Evolutionary conservation across 495 filamentous ascomycete genomes (phyloP).

Genomic region (Talaromyces stipitatus): DNA sequence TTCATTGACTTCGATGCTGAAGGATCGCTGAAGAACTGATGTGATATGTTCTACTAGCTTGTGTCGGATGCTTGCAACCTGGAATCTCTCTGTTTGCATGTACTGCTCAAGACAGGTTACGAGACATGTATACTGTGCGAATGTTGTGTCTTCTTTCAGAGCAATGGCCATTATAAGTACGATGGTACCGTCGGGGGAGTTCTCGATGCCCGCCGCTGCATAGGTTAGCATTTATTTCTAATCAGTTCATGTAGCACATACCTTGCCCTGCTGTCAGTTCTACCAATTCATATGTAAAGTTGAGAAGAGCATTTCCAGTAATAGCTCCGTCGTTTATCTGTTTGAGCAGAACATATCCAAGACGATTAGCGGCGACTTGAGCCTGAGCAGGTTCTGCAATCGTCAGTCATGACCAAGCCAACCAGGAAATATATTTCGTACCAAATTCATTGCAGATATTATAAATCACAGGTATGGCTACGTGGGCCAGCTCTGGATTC

Average conservation of each 20-base stretch:
- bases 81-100: slow-evolving; percentile 34
- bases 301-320: slow-evolving; percentile 25
- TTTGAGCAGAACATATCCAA: slow-evolving; percentile 34
- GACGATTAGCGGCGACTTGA: slow-evolving; percentile 53
- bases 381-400: slow-evolving; percentile 46
- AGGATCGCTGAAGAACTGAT: slow-evolving; percentile 25
- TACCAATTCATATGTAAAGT: slow-evolving; percentile 32
- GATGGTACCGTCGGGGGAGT: slow-evolving; percentile 34
- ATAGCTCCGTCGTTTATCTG: slow-evolving; percentile 28
- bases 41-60: slow-evolving; percentile 24
- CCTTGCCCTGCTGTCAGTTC: slow-evolving; percentile 37
- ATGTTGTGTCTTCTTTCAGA: slow-evolving; percentile 13
- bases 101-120: slow-evolving; percentile 25
- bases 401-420: no score
- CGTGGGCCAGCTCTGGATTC: slow-evolving; percentile 40
- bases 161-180: slow-evolving; percentile 29
- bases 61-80: slow-evolving; percentile 29
- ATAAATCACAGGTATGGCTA: slow-evolving; percentile 60
- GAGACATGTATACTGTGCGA: slow-evolving; percentile 26
- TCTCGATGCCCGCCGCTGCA: slow-evolving; percentile 27
- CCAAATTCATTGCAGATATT: slow-evolving; percentile 73
- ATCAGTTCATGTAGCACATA: slow-evolving; percentile 2
- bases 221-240: neutral
- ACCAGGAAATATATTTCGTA: slow-evolving; percentile 22
- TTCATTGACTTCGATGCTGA: slow-evolving; percentile 17